Evolutionary conservation across 768 basidiomycete genomes (phyloP).

Genomic region (Phanerochaete carnosa): DNA sequence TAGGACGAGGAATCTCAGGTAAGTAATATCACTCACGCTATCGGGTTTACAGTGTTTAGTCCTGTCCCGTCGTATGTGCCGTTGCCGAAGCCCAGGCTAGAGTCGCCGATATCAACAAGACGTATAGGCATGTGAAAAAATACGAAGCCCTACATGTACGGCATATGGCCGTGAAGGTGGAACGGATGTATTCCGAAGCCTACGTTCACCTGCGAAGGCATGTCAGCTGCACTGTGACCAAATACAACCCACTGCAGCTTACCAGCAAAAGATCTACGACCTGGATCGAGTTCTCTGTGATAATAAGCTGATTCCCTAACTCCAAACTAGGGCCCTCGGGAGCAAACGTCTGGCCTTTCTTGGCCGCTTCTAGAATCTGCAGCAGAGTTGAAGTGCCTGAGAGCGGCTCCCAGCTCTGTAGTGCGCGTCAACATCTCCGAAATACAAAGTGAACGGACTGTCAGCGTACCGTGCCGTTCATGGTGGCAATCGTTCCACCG

Average conservation of each 20-base stretch:
- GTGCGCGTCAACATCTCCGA: no score
- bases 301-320: conserved; percentile 18
- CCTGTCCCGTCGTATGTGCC: conserved; percentile 29
- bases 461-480: conserved; percentile 26
- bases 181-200: conserved; percentile 33
- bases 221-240: no score
- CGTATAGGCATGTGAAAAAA: not conserved
- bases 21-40: conserved; percentile 19
- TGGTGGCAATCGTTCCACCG: conserved; percentile 24
- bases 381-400: conserved; percentile 17
- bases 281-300: conserved; percentile 20
- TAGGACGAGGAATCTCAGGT: no score
- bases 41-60: conserved; percentile 32
- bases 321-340: conserved; percentile 14
- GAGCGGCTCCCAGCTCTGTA: conserved; percentile 24
- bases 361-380: conserved; percentile 12
- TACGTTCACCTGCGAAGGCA: conserved; percentile 14
- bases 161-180: conserved; percentile 35
- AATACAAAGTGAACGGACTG: not conserved
- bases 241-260: not conserved
- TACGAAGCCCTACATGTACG: conserved; percentile 11
- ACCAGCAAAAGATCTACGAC: conserved; percentile 23
- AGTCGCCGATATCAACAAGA: not conserved
- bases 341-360: conserved; percentile 11
- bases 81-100: conserved; percentile 32